Base-by-base conservation (phyloP, 2,329 filamentous ascomycete genomes). In the Arthrobotrys iridis region DNA sequence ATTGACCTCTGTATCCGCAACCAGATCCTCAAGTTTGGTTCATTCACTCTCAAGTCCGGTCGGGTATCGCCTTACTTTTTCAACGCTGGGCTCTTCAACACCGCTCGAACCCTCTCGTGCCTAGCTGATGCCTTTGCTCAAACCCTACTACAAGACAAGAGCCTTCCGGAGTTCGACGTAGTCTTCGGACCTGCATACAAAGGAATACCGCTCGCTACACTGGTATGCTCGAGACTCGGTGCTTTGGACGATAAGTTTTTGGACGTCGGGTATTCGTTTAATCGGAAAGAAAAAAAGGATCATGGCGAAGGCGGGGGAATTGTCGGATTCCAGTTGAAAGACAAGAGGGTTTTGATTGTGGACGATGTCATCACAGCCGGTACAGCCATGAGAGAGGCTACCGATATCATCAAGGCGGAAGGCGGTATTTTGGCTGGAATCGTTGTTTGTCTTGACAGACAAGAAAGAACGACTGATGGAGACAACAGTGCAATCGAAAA, bases 351-450 rank as follows among this genome's bases (percentile, higher is more conserved):
- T 13, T 86, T 99, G 33, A 91, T 99, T 79, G 90, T 99, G 41
- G 95, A 99, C 85, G 95, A 98, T 83, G 94, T 99, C 68, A 94
- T 98, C 80, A 97, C 93, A 0, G 94, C 93, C 0, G 95, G 95
- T 26, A 98, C 93, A 0, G 95, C 95, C 41, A 93, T 97, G 84
- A 87, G 93, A 71, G 93, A 98, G 82, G 93, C 94, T 11, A 93
- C 98, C 75, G 89, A 89, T 64, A 95, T 97, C 82, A 97, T 98
- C 81, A 87, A 89, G 79, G 88, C 88, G 79, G 91, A 96, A 81
- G 95, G 94, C 1, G 95, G 94, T 1, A 88, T 87, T 58, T 88
- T 98, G 20, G 91, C 91, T 2, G 94, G 93, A 28, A 93, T 98
- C 68, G 87, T 97, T 18, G 91, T 99, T 30, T 91, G 93, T 2